phyloP scores from a whole-genome alignment of 2,329 filamentous ascomycete species.

The Diaporthe caulivora region DNA sequence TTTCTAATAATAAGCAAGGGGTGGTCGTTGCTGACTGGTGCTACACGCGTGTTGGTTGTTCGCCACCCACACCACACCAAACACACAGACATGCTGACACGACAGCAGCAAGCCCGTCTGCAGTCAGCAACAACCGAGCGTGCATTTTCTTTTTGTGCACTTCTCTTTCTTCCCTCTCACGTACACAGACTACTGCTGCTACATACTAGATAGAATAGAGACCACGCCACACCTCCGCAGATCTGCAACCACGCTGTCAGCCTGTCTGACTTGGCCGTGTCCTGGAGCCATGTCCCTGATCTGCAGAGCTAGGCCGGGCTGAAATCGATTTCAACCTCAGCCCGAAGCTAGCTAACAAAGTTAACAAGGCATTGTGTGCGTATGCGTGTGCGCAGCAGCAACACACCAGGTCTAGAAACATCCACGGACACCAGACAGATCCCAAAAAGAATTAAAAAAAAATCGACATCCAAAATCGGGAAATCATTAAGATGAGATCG shows the following conservation, averaged over 20 bases:
- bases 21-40: background rate
- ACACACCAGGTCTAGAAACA: constrained; percentile 16
- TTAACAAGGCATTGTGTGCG: too few relatives aligned
- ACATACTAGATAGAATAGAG: background rate
- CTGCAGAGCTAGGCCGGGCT: constrained; percentile 10
- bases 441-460: background rate
- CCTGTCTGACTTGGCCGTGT: constrained; percentile 16
- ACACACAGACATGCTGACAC: background rate
- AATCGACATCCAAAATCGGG: too few relatives aligned
- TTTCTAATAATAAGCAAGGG: constrained; percentile 22
- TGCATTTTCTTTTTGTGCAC: too few relatives aligned
- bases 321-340: constrained; percentile 8
- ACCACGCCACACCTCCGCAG: background rate
- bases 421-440: background rate
- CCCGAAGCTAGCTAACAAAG: background rate
- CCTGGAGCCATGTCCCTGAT: constrained; percentile 1
- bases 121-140: constrained; percentile 15
- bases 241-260: background rate
- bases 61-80: background rate
- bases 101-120: background rate
- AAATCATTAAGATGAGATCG: background rate
- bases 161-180: background rate
- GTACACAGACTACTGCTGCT: background rate
- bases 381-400: background rate
- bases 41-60: background rate